Evolutionary conservation across 176 grass and related monocot species (phyloP), one percentile per base, ranked within the genome.

Genomic region (Juncus effusus): DNA sequence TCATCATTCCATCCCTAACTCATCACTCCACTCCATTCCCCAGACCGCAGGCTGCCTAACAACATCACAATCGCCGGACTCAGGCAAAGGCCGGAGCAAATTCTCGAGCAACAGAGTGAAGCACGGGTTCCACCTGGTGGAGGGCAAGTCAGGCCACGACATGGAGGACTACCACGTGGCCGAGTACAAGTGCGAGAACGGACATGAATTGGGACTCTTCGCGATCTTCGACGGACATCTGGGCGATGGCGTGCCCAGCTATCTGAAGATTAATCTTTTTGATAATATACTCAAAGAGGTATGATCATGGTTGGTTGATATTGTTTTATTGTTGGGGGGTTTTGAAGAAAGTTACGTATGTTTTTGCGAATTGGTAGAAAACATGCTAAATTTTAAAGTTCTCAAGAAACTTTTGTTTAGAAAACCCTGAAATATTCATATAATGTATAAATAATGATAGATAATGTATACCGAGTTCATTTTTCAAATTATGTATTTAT

Each of bases 91-190:
- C 37, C 76, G 89, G 62, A 99, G 94, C 80, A 99, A 93, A 72
- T 69, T 78, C 44, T 99, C 94, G 36, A 76, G 69, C 82, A 99
- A 93, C 77, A 90, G 82, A 85, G 41, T 99, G 8, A 80, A 85
- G 3, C 89, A 99, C 76, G 94, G 94, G 38, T 99, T 99, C 59
- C 89, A 99, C 70, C 74, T 99, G 78, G 94, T 99, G 8, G 89
- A 99, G 73, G 94, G 94, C 10, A 99, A 99, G 77, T 84, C 94
- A 75, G 94, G 88, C 7, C 94, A 99, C 90, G 81, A 99, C 64
- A 99, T 99, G 94, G 94, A 99, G 77, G 94, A 99, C 67, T 99
- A 99, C 52, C 94, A 87, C 80, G 94, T 90, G 35, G 83, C 94
- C 19, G 78, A 89, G 76, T 99, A 99, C 54, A 99, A 83, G 76